phyloP scores from a whole-genome alignment of 257 asterid genomes.

The Eustoma russellianum region DNA sequence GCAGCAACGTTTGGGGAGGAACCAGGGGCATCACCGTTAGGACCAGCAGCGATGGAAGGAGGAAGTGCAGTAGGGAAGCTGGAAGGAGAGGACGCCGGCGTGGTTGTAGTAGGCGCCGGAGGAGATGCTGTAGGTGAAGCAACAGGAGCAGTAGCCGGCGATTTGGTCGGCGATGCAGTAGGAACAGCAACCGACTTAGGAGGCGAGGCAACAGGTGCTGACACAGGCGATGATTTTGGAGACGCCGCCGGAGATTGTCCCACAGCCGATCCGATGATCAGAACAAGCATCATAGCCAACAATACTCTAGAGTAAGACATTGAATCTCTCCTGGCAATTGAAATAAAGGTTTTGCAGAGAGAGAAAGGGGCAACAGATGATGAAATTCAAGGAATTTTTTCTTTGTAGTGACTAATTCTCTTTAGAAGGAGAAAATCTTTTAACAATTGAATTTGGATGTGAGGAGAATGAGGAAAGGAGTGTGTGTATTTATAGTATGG shows the following conservation, averaged over 20 bases:
- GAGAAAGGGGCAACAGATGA: no score
- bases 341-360: no score
- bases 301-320: constrained; percentile 23
- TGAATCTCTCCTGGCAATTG: not conserved
- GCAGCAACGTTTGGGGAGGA: constrained; percentile 25
- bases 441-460: no score
- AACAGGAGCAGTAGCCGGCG: constrained; percentile 27
- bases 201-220: constrained; percentile 20
- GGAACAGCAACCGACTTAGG: constrained; percentile 13
- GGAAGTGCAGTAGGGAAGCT: constrained; percentile 14
- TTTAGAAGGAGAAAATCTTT: no score
- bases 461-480: no score
- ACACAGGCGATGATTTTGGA: constrained; percentile 34
- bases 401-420: no score
- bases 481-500: no score
- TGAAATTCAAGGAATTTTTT: no score
- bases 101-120: constrained; percentile 13
- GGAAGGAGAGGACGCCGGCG: constrained; percentile 17
- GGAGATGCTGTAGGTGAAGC: constrained; percentile 3
- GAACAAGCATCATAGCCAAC: constrained; percentile 24
- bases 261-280: constrained; percentile 28
- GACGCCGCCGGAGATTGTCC: constrained; percentile 45
- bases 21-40: constrained; percentile 23
- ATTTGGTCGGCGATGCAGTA: constrained; percentile 11
- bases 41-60: constrained; percentile 27